A percentile compares a stretch with the other conserved stretches of the same genome.
Evolutionary conservation across 768 basidiomycete genomes (phyloP).

Genomic region (Amanita thiersii): DNA sequence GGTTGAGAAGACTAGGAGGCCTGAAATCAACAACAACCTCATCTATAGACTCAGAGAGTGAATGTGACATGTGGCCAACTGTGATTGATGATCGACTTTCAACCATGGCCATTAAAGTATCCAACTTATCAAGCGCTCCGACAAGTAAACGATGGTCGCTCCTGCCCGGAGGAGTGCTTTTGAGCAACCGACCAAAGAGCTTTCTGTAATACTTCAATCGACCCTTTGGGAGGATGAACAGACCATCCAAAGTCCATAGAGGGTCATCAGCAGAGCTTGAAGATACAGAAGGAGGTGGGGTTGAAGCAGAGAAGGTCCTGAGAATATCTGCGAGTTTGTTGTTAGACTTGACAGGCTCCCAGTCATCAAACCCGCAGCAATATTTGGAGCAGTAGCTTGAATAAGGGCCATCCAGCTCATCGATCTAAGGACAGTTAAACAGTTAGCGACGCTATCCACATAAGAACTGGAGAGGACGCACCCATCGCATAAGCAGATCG

Average conservation of each 20-base stretch:
- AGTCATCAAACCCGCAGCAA: slow-evolving; percentile 71
- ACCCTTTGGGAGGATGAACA: slow-evolving; percentile 81
- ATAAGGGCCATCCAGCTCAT: slow-evolving; percentile 86
- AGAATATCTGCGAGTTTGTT: slow-evolving; percentile 61
- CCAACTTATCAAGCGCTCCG: slow-evolving; percentile 75
- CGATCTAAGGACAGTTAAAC: slow-evolving; percentile 51
- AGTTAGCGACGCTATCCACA: slow-evolving; percentile 8
- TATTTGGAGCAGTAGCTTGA: slow-evolving; percentile 70
- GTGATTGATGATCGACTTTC: slow-evolving; percentile 49
- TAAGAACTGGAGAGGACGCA: slow-evolving; percentile 28
- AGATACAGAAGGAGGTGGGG: slow-evolving; percentile 49
- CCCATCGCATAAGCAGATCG: slow-evolving; percentile 96
- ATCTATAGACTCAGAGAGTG: slow-evolving; percentile 34
- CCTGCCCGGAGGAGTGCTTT: slow-evolving; percentile 77
- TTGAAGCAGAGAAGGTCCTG: slow-evolving; percentile 53
- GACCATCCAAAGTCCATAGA: slow-evolving; percentile 76
- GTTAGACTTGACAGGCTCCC: slow-evolving; percentile 76
- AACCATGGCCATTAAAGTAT: slow-evolving; percentile 57
- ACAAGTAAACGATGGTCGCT: slow-evolving; percentile 81
- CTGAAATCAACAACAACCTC: slow-evolving; percentile 53
- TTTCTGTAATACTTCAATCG: slow-evolving; percentile 90
- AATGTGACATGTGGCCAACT: slow-evolving; percentile 30
- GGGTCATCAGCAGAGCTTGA: slow-evolving; percentile 29
- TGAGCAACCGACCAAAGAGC: slow-evolving; percentile 77
- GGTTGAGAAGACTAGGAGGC: slow-evolving; percentile 16